Conservation (phyloP, 106 monocot genomes). For the Posidonia australis region DNA sequence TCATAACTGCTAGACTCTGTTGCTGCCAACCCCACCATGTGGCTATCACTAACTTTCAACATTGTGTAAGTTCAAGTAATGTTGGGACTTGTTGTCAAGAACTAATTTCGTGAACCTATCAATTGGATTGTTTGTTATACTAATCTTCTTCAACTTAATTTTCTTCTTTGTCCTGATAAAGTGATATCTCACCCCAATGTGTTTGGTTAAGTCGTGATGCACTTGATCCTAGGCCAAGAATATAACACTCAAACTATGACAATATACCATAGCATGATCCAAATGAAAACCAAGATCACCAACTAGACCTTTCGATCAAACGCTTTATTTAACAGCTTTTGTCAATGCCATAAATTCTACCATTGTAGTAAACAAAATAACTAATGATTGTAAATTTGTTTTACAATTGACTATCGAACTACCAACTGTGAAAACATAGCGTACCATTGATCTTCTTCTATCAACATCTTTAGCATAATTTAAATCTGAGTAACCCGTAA, state of each 20-base stretch:
- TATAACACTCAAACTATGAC: neutral
- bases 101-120: neutral
- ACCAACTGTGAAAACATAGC: neutral
- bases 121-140: neutral
- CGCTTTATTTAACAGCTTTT: too few relatives aligned
- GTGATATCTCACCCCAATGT: slow-evolving; percentile 1
- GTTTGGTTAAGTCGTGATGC: neutral
- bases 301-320: neutral
- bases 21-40: neutral
- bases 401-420: neutral
- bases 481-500: neutral
- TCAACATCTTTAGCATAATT: neutral
- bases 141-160: neutral
- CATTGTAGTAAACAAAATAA: neutral
- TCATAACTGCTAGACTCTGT: neutral
- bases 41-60: neutral
- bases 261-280: neutral
- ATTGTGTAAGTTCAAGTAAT: neutral
- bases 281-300: neutral
- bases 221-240: neutral
- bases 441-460: neutral
- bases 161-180: neutral
- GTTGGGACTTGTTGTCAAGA: neutral
- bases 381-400: neutral
- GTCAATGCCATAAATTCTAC: too few relatives aligned